A percentile compares a stretch with the other conserved stretches of the same genome.
phyloP scores from a whole-genome alignment of 169 alveolate species.

The Perkinsus marinus region DNA sequence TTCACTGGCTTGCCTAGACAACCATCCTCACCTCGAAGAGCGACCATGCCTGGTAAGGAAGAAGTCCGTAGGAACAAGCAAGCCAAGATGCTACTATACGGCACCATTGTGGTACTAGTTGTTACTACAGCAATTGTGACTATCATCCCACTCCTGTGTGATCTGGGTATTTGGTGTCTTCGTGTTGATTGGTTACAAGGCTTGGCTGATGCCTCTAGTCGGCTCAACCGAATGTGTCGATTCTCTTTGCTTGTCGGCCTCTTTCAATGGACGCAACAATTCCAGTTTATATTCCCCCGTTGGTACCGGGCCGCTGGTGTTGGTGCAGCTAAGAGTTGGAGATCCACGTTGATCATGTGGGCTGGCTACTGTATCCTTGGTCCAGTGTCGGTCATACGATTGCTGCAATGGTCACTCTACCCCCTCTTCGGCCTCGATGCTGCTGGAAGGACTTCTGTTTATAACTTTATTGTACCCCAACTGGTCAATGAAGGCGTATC shows the following conservation, averaged over 20 bases:
- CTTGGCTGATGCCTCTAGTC: neutral
- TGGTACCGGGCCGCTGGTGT: neutral
- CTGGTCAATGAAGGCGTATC: neutral
- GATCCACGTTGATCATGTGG: neutral
- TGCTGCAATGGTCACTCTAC: neutral
- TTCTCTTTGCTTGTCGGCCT: neutral
- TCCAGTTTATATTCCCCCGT: neutral
- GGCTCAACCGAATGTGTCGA: neutral
- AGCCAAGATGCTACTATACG: neutral
- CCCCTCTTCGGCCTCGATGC: neutral
- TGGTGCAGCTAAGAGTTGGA: neutral
- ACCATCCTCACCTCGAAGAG: neutral
- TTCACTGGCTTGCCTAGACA: neutral
- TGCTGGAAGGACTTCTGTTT: neutral
- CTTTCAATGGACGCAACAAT: neutral
- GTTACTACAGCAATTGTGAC: neutral
- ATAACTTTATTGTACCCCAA: neutral
- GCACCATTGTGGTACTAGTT: neutral
- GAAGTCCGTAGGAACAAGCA: neutral
- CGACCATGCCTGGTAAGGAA: neutral
- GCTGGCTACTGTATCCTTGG: neutral
- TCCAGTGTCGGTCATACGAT: neutral
- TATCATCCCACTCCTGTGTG: neutral
- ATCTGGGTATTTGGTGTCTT: neutral
- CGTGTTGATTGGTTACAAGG: neutral